Conservation (phyloP, 768 basidiomycete genomes). For the Leccinum olivaceopallidum region DNA sequence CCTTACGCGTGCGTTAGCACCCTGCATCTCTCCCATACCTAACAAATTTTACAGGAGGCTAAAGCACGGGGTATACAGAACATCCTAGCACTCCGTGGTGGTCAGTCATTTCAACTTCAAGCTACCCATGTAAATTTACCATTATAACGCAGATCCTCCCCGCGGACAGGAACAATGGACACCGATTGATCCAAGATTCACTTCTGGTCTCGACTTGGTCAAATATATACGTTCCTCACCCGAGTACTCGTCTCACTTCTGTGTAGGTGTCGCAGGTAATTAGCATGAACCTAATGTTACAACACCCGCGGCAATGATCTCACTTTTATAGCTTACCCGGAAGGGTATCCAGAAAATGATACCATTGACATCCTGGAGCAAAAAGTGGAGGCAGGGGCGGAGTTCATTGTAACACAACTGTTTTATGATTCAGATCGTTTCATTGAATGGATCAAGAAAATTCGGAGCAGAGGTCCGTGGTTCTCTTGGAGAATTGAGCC, state of each 20-base stretch:
- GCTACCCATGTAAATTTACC: background rate
- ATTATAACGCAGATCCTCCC: constrained; percentile 69
- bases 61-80: constrained; percentile 84
- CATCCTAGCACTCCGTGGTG: constrained; percentile 90
- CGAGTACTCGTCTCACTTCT: constrained; percentile 83
- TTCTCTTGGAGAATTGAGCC: background rate
- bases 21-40: background rate
- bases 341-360: constrained; percentile 72
- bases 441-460: constrained; percentile 71
- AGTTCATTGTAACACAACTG: constrained; percentile 94
- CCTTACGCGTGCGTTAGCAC: constrained; percentile 63
- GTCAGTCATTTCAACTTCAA: constrained; percentile 40
- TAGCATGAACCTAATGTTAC: background rate
- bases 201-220: constrained; percentile 87
- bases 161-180: constrained; percentile 94
- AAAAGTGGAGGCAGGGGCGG: constrained; percentile 93
- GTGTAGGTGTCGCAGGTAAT: constrained; percentile 91
- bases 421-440: constrained; percentile 97
- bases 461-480: constrained; percentile 66
- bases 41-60: constrained; percentile 53
- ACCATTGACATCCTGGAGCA: constrained; percentile 72
- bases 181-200: constrained; percentile 79
- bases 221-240: constrained; percentile 77
- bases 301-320: background rate
- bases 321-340: constrained; percentile 72